Evolutionary conservation across 1,284 basidiomycete genomes (phyloP), one percentile per base, ranked within the genome.

Genomic region (Ceratobasidium sp.): DNA sequence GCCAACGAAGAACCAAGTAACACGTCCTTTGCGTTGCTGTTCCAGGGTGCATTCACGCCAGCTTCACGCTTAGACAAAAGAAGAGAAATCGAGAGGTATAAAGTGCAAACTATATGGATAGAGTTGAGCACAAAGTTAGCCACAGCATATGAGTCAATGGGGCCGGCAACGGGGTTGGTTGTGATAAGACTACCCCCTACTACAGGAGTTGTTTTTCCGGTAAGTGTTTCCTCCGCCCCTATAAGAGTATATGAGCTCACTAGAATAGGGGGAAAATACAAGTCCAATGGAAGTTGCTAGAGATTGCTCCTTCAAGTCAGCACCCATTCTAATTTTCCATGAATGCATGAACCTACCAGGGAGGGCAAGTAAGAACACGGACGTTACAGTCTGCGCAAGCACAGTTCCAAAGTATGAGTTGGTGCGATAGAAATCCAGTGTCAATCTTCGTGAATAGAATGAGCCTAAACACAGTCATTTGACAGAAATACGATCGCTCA

Each of bases 381-480:
- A 60, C 0, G 9, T 13, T 42, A 46, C 28, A 2, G 39, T 46
- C 39, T 75, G 70, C 12, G 51, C 28, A 18, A 9, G 28, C 26
- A 44, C 42, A 44, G 40, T 60, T 28, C 70, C 70, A 18, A 46
- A 10, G 28, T 61, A 72, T 13, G 33, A 44, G 46, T 42, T 39
- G 18, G 42, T 55, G 6, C 70, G 70, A 12, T 56, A 39, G n/a
- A 72, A n/a, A 26, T 72, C 70, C 18, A 72, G 23, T 23, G 70
- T 61, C 40, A 72, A 44, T 15, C 70, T 72, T 20, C 58, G 20
- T n/a, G 13, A n/a, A 33, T 10, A 51, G 13, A 7, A 42, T 7
- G 18, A 23, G 39, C 20, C 7, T 10, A 58, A 20, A 33, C 5
- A 10, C n/a, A 12, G 20, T 40, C 15, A 56, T 15, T 56, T 23